Evolutionary conservation across 495 filamentous ascomycete species (phyloP), one percentile per base, ranked within the genome.

Genomic region (Apiosordaria backusii): DNA sequence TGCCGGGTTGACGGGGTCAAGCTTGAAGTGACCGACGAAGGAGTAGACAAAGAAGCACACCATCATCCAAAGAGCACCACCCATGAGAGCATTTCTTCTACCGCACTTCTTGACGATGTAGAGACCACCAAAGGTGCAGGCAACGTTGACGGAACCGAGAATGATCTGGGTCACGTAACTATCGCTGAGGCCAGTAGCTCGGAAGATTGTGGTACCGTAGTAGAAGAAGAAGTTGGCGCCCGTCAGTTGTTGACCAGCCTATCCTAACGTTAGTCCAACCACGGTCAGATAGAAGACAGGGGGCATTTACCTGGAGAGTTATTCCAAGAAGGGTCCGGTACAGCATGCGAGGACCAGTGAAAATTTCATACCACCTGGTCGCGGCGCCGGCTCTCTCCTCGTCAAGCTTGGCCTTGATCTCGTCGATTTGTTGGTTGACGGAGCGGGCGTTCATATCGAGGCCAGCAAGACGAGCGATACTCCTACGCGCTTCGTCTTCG

Each of bases 211-310:
- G 68, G 89, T 90, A 57, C 90, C 89, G 74, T 90, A 93, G 79
- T 92, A 92, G 80, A 93, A 92, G 78, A 91, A 88, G 80, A 90
- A 93, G 76, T 92, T 92, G 65, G 87, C 89, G 60, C 88, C 87
- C 40, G 87, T 88, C 16, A 90, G 79, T 74, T 86, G 90, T 74
- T 92, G 90, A 26, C 90, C 82, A 10, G 87, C 85, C 76, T 72
- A 64, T 9, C 7, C 15, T 26, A 53, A 19, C 35, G 62, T 65
- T 35, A 67, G 62, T 26, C 15, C 6, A 58, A 19, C 7, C 4
- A 18, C n/a, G 18, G 19, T 18, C 5, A 6, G 52, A 18, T 9
- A 7, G 9, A 18, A 9, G 22, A 22, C 22, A 19, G 13, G 18
- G 18, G 52, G 4, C 18, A 61, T 62, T 60, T 19, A 67, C 68